Evolutionary conservation across 495 filamentous ascomycete genomes (phyloP), one percentile per base, ranked within the genome.

Genomic region (Penicillium silybi): DNA sequence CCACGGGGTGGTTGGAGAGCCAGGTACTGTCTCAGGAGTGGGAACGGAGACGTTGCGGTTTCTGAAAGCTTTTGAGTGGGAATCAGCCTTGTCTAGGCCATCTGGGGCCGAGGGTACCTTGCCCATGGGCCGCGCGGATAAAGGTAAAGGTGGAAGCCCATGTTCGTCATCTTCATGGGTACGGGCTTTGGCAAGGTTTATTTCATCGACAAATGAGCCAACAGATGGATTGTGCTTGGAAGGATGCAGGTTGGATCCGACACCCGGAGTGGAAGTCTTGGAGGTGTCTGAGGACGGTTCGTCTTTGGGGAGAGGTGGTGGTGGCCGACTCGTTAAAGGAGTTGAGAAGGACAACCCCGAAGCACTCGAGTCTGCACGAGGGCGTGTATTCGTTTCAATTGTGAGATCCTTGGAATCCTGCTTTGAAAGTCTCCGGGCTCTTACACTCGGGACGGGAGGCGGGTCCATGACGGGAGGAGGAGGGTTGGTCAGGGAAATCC

Each of bases 381-480:
- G 67, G 40, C 76, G 70, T 27, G 77, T 71, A 2, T 77, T 77
- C 2, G 91, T 95, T 66, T 97, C 90, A 34, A 98, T 97, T 70
- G 89, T 97, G 53, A 98, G 75, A 62, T 90, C 88, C 60, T 85
- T 89, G 17, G 79, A 70, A 50, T 85, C 83, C 56, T 88, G 82
- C 3, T 87, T 87, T 8, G 93, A 97, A 32, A 96, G 74, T 50
- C 92, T 83, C 46, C 93, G 81, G 44, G 80, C 87, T 49, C 88
- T 81, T 39, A 97, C 90, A 23, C 88, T 72, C 75, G 62, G 68
- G 32, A 68, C 72, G 26, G 69, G 65, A 34, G 68, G 79, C 49
- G 56, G 60, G 46, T 52, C 76, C 67, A 67, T 68, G 10, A 53
- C 40, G 7, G 56, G 53, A 64, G 57, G 70, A 38, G 56, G 71